Conservation (phyloP, 2,329 filamentous ascomycete genomes). For the Scopulariopsis brevicaulis region DNA sequence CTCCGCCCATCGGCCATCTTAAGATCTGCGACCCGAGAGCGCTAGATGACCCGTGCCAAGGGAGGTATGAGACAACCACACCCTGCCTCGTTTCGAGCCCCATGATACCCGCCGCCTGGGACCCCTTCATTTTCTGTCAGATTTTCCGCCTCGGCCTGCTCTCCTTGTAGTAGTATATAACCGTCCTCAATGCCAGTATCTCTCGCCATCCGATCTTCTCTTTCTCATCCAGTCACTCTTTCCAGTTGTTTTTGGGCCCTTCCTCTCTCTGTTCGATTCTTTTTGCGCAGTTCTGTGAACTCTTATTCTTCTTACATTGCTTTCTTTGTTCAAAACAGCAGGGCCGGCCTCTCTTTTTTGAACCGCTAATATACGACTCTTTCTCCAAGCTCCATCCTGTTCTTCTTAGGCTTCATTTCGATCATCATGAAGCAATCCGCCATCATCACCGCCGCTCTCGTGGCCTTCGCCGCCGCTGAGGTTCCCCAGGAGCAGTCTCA, state of each 20-base stretch:
- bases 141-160: neutral
- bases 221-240: constrained; percentile 5
- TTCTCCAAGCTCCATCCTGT: neutral
- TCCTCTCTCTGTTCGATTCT: constrained; percentile 6
- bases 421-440: constrained; percentile 9
- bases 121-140: neutral
- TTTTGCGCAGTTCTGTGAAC: constrained; percentile 11
- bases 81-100: neutral
- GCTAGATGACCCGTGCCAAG: constrained; percentile 1
- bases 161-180: constrained; percentile 1
- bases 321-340: constrained; percentile 4
- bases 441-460: constrained; percentile 7
- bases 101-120: neutral
- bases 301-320: constrained; percentile 5
- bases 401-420: neutral
- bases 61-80: constrained; percentile 1
- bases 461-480: constrained; percentile 13
- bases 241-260: constrained; percentile 3
- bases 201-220: neutral
- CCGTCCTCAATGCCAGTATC: neutral
- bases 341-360: constrained; percentile 11
- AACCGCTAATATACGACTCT: neutral
- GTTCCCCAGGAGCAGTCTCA: constrained; percentile 44
- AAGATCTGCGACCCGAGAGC: neutral
- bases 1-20: neutral